These are phyloP conservation scores for Pestalotiopsis sp. DNA, from an alignment of 2,329 filamentous ascomycete species.

Conservation along the genomic window DNA sequence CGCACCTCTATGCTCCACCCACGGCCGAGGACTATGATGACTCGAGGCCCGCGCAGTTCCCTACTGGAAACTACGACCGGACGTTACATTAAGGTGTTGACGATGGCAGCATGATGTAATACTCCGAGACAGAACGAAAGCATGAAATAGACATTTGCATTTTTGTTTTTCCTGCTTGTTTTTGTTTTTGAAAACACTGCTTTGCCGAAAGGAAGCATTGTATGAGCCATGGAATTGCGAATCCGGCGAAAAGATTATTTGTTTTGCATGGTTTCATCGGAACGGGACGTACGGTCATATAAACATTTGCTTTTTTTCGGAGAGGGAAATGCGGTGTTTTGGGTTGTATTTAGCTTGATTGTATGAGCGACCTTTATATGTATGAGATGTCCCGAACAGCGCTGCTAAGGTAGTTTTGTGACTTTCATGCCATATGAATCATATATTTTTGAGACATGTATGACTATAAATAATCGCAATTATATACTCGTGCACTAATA, in stretches of 20 bases:
- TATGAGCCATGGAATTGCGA: background rate
- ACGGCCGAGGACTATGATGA: slow-evolving; percentile 48
- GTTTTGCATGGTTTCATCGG: slow-evolving; percentile 14
- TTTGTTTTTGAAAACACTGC: background rate
- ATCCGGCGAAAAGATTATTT: background rate
- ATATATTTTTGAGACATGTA: background rate
- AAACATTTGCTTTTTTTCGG: slow-evolving; percentile 2
- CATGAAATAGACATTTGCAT: slow-evolving; percentile 8
- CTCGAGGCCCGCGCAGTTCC: slow-evolving; percentile 55
- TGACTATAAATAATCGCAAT: background rate
- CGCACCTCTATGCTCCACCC: slow-evolving; percentile 40
- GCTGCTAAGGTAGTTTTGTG: background rate
- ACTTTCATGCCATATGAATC: background rate
- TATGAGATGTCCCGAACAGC: background rate
- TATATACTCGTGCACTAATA: background rate
- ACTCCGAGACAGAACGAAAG: background rate
- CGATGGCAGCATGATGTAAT: background rate
- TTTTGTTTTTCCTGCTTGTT: background rate
- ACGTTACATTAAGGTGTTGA: slow-evolving; percentile 36
- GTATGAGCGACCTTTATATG: slow-evolving; percentile 7
- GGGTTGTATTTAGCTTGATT: slow-evolving; percentile 20
- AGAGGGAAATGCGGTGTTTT: slow-evolving; percentile 23
- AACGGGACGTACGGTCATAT: slow-evolving; percentile 15
- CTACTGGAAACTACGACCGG: slow-evolving; percentile 59
- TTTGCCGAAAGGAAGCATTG: background rate